Percentiles rank a stretch among this genome's conserved stretches.
Evolutionary conservation across 2,329 filamentous ascomycete species (phyloP).

Genomic region (Thelonectria discophora): DNA sequence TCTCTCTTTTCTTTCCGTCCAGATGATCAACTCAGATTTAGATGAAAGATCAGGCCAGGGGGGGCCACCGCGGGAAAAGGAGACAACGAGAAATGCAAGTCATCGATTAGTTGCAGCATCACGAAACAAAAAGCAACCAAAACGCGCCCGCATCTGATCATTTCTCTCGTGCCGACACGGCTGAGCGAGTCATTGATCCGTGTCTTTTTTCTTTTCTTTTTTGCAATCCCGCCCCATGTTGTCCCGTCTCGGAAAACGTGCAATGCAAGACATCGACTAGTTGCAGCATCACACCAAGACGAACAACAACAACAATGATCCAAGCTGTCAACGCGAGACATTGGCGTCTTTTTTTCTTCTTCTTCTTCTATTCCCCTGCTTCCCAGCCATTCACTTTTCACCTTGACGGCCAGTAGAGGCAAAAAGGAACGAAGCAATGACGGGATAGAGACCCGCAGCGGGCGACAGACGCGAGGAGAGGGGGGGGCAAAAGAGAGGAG

Average conservation of each 20-base stretch:
- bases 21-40: conserved; percentile 12
- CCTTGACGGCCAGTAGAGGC: neutral
- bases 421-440: neutral
- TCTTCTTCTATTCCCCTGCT: neutral
- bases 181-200: neutral
- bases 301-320: neutral
- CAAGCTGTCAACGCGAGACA: neutral
- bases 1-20: neutral
- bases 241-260: neutral
- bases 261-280: conserved; percentile 13
- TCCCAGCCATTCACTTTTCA: neutral
- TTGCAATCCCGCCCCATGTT: neutral
- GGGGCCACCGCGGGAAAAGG: neutral
- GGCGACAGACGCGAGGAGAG: neutral
- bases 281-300: conserved; percentile 8
- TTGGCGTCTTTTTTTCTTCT: neutral
- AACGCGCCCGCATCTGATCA: neutral
- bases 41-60: too few species aligned
- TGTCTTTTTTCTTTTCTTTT: neutral
- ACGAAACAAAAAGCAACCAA: conserved; percentile 2
- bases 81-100: neutral
- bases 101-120: conserved; percentile 1
- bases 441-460: conserved; percentile 7
- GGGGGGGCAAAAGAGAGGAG: neutral
- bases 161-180: neutral